Conservation (phyloP, 2,329 filamentous ascomycete genomes). For the Cryphonectria nitschkei region DNA sequence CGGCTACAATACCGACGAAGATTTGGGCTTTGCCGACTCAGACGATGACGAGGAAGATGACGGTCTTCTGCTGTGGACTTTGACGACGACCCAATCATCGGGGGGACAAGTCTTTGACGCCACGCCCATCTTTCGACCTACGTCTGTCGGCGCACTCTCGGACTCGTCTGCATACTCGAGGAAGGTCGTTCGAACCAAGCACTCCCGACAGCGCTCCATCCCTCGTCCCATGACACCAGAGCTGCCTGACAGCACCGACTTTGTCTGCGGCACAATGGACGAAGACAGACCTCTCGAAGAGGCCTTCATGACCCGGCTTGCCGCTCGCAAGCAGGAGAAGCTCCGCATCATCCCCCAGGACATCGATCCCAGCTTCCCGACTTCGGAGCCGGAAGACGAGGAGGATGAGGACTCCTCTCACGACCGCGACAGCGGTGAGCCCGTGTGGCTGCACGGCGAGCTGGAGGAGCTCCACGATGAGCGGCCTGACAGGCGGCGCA, state of each 20-base stretch:
- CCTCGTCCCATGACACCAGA: conserved; percentile 75
- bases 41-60: conserved; percentile 73
- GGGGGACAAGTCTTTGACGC: conserved; percentile 46
- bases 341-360: conserved; percentile 88
- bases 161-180: conserved; percentile 63
- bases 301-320: conserved; percentile 84
- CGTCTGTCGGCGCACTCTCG: conserved; percentile 51
- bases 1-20: conserved; percentile 77
- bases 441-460: conserved; percentile 71
- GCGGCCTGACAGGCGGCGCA: conserved; percentile 51
- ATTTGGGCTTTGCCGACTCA: conserved; percentile 69
- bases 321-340: conserved; percentile 80
- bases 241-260: conserved; percentile 95
- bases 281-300: conserved; percentile 95
- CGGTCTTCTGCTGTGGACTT: conserved; percentile 63
- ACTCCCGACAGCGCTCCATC: conserved; percentile 40
- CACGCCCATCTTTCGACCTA: conserved; percentile 44
- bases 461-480: conserved; percentile 69
- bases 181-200: conserved; percentile 24
- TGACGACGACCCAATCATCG: conserved; percentile 33
- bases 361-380: conserved; percentile 95
- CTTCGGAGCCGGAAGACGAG: conserved; percentile 87
- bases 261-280: conserved; percentile 97
- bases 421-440: conserved; percentile 66
- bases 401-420: conserved; percentile 71